Evolutionary conservation across 2,329 filamentous ascomycete genomes (phyloP).

Genomic region (Ceratocystis harringtonii): DNA sequence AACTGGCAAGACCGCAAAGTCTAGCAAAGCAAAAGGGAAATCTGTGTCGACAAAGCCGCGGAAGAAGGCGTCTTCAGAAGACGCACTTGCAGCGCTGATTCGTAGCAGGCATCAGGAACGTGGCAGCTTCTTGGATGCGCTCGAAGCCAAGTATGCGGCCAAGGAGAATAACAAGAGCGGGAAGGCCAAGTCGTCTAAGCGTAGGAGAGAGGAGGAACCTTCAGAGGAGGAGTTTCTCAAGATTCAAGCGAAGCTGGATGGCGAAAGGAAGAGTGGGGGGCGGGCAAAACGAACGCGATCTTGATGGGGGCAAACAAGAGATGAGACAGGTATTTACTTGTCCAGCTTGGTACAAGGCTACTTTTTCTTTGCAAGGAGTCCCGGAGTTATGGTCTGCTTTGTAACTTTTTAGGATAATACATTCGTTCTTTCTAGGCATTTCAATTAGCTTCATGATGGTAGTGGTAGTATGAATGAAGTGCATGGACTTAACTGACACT

Average conservation of each 20-base stretch:
- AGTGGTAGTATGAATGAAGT: not conserved
- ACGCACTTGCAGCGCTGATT: constrained; percentile 57
- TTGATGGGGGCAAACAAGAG: not conserved
- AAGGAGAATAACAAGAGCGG: constrained; percentile 30
- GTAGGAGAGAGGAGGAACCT: constrained; percentile 40
- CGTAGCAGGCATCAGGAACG: constrained; percentile 52
- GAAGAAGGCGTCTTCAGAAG: constrained; percentile 32
- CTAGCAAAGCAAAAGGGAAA: not conserved
- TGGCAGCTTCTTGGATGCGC: constrained; percentile 49
- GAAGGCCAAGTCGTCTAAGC: constrained; percentile 22
- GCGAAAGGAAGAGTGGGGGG: constrained; percentile 22
- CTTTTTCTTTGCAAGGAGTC: not conserved
- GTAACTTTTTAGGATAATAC: not conserved
- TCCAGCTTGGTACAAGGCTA: not conserved
- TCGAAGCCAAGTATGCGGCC: constrained; percentile 61
- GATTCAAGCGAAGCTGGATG: constrained; percentile 24
- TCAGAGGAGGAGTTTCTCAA: constrained; percentile 42
- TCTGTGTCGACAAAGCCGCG: constrained; percentile 19
- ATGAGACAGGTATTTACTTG: not conserved
- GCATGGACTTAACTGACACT: not conserved
- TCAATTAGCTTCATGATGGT: too few relatives aligned
- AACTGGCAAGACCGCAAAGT: not conserved
- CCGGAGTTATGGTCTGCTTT: not conserved
- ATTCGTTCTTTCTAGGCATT: too few relatives aligned
- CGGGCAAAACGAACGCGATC: constrained; percentile 4